A percentile compares a stretch with the other conserved stretches of the same genome.
Evolutionary conservation across 768 basidiomycete genomes (phyloP).

Genomic region (Nevesoporus exiguus): DNA sequence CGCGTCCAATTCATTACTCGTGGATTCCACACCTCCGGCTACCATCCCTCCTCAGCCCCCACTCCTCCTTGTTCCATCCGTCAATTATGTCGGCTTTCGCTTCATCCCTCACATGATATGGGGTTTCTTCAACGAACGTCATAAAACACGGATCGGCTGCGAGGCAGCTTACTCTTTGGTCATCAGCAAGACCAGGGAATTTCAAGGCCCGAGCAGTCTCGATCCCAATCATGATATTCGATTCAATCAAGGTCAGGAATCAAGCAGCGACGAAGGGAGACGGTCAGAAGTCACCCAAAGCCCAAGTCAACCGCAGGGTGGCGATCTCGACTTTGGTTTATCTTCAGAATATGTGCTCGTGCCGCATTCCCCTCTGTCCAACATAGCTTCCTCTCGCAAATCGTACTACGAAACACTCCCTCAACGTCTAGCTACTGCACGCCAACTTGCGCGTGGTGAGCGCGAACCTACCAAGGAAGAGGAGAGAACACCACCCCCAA

Average conservation of each 20-base stretch:
- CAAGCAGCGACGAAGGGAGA: slow-evolving; percentile 3
- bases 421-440: slow-evolving; percentile 62
- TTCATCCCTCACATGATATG: slow-evolving; percentile 88
- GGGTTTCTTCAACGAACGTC: slow-evolving; percentile 88
- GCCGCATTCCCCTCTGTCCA: slow-evolving; percentile 53
- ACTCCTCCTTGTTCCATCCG: slow-evolving; percentile 70
- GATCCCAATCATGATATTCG: slow-evolving; percentile 13
- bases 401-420: slow-evolving; percentile 75
- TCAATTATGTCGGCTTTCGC: slow-evolving; percentile 73
- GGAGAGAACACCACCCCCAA: slow-evolving; percentile 68
- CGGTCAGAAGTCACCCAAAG: neutral
- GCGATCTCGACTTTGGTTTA: slow-evolving; percentile 77
- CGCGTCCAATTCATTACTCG: slow-evolving; percentile 21
- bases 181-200: slow-evolving; percentile 55
- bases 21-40: slow-evolving; percentile 47
- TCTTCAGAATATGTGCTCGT: slow-evolving; percentile 67
- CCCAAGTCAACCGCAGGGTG: slow-evolving; percentile 20
- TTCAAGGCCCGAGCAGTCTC: slow-evolving; percentile 38
- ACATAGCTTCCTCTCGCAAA: slow-evolving; percentile 65
- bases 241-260: slow-evolving; percentile 7
- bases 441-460: slow-evolving; percentile 68
- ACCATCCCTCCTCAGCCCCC: slow-evolving; percentile 73
- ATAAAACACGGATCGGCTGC: slow-evolving; percentile 75
- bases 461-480: slow-evolving; percentile 90
- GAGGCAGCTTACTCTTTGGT: slow-evolving; percentile 79